Evolutionary conservation across 1,284 basidiomycete species (phyloP).

Genomic region (Cutaneotrichosporon sp.): DNA sequence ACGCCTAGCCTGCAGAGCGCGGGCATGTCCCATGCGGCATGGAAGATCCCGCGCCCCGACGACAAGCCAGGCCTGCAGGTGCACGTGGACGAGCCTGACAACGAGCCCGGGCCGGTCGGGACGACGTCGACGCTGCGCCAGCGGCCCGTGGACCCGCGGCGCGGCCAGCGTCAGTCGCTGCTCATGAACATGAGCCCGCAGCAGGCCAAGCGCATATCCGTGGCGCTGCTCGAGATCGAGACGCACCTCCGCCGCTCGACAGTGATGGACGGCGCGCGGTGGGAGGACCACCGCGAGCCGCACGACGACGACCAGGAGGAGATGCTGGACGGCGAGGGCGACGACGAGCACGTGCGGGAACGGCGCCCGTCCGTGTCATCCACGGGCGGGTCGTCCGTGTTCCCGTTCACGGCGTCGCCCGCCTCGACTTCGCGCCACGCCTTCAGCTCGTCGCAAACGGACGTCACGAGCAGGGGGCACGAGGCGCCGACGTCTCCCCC

Average conservation of each 20-base stretch:
- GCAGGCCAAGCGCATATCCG: constrained; percentile 47
- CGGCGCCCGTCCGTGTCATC: constrained; percentile 15
- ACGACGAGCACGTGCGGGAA: constrained; percentile 5
- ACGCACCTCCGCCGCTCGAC: constrained; percentile 24
- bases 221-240: constrained; percentile 46
- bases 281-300: constrained; percentile 19
- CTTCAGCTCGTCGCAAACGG: background rate
- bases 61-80: background rate
- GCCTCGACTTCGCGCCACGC: constrained; percentile 21
- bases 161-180: constrained; percentile 37
- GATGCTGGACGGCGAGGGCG: constrained; percentile 29
- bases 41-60: background rate
- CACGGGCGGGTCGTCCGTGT: constrained; percentile 27
- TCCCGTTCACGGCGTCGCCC: constrained; percentile 36
- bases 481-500: background rate
- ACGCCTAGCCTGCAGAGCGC: background rate
- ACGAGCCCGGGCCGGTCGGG: constrained; percentile 2
- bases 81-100: background rate
- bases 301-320: constrained; percentile 40
- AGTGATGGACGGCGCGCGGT: background rate
- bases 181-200: constrained; percentile 38
- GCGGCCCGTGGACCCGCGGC: background rate
- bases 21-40: background rate
- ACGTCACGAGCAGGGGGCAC: background rate
- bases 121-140: constrained; percentile 6